These are phyloP conservation scores for Trichoderma pleuroti DNA, from an alignment of 2,329 filamentous ascomycete species.

Conservation along the genomic window DNA sequence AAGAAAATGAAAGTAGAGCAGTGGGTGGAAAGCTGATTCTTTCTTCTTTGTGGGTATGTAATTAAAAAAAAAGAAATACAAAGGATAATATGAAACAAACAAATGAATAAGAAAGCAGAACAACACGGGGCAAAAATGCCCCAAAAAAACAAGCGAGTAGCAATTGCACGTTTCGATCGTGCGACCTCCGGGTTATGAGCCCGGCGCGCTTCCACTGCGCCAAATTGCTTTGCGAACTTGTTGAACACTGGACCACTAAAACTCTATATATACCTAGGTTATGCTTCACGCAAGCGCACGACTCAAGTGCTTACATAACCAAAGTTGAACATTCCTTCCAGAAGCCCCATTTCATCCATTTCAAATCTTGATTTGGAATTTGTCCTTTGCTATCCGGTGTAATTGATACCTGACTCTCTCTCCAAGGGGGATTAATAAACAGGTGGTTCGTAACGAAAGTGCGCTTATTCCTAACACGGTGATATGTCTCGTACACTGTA, in stretches of 20 bases:
- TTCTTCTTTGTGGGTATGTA: neutral
- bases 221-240: slow-evolving; percentile 26
- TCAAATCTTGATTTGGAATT: neutral
- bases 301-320: neutral
- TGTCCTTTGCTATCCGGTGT: neutral
- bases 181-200: slow-evolving; percentile 31
- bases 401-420: neutral
- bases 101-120: neutral
- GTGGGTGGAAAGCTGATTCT: neutral
- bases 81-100: neutral
- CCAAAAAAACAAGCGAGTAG: slow-evolving; percentile 21
- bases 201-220: slow-evolving; percentile 31
- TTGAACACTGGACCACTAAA: neutral
- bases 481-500: neutral
- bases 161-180: slow-evolving; percentile 33
- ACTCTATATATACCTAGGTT: neutral
- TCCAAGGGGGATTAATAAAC: neutral
- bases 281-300: neutral
- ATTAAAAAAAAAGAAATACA: neutral
- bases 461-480: neutral
- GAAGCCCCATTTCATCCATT: neutral
- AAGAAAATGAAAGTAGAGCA: neutral
- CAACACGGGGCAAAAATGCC: neutral
- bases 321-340: neutral
- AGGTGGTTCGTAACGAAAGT: neutral